Base-by-base conservation (phyloP, 306 rosid species). In the Oxytropis ochrocephala region DNA sequence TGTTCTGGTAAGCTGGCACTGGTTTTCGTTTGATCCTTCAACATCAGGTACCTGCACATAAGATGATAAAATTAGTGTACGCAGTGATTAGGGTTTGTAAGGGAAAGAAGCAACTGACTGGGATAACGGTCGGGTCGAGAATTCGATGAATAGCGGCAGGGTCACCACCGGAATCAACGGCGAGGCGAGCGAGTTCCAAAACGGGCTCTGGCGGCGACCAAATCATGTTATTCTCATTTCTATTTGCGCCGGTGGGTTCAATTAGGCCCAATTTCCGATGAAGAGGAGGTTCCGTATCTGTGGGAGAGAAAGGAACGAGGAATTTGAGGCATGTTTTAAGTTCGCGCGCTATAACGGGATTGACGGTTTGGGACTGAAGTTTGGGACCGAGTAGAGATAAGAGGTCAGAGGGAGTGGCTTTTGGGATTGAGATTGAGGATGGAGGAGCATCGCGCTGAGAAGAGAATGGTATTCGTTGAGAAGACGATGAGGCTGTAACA, bases 131-230 rank as follows among this genome's bases (percentile, higher is more conserved):
- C 0, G 97, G 97, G 61, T 90, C 94, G 27, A 93, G 85, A 30
- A 68, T 55, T n/a, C 94, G 89, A 6, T 93, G 96, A 64, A 93
- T 79, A n/a, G 98, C 90, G 3, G 80, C 97, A 10, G 97, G 83
- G 14, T 93, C 94, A 21, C 97, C 94, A 35, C 97, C 89, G 29
- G 98, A 93, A 69, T 93, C 98, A 10, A 88, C 86, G 6, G 91
- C 90, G 24, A 93, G 69, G 30, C 96, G 97, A 16, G 97, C 91
- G 17, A 93, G 82, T 50, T 90, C 97, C 52, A 90, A 73, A 77
- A 93, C 94, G 18, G 97, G 71, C 79, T 50, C 84, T 0, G 98
- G 98, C 10, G 98, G 98, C 88, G 85, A 79, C 98, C 96, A 90
- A 54, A 93, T 70, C 18, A 86, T 83, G 64, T 79, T 71, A 69